Percentiles rank a stretch among this genome's conserved stretches.
Evolutionary conservation across 805 yeast species (phyloP).

Genomic region (Yarrowia sp.): DNA sequence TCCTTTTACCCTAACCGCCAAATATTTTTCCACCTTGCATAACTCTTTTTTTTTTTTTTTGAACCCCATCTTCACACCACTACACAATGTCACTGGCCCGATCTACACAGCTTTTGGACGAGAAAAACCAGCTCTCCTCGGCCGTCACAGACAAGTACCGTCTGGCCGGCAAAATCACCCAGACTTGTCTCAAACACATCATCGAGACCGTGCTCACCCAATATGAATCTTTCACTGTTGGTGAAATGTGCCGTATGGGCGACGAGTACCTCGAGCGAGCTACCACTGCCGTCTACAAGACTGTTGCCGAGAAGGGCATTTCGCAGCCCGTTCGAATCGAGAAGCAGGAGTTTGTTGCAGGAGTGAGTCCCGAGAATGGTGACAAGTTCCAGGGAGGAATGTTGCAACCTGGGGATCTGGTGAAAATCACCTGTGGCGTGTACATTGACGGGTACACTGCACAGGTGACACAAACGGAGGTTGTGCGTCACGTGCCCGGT

Average conservation of each 20-base stretch:
- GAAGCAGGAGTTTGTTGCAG: slow-evolving; percentile 71
- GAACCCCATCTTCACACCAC: background rate
- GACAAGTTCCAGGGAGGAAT: slow-evolving; percentile 43
- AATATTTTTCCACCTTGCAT: slow-evolving; percentile 24
- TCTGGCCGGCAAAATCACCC: slow-evolving; percentile 84
- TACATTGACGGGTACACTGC: slow-evolving; percentile 96
- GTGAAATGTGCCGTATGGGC: slow-evolving; percentile 75
- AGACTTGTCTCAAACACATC: slow-evolving; percentile 71
- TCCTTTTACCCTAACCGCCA: background rate
- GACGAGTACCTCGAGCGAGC: slow-evolving; percentile 70
- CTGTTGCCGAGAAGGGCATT: slow-evolving; percentile 74
- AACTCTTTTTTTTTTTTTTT: background rate
- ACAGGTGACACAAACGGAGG: slow-evolving; percentile 79
- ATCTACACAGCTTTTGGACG: slow-evolving; percentile 50
- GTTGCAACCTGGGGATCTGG: slow-evolving; percentile 76
- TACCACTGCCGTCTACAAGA: slow-evolving; percentile 56
- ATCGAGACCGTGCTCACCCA: slow-evolving; percentile 32
- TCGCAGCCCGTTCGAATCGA: slow-evolving; percentile 89
- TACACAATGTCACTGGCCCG: slow-evolving; percentile 28
- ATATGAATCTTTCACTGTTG: slow-evolving; percentile 32
- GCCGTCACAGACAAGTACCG: slow-evolving; percentile 75
- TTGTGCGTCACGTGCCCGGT: slow-evolving; percentile 52
- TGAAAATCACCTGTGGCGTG: slow-evolving; percentile 80
- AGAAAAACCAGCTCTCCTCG: slow-evolving; percentile 64
- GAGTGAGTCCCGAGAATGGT: slow-evolving; percentile 74